Evolutionary conservation across 2,329 filamentous ascomycete genomes (phyloP).

Genomic region (Colletotrichum spaethianum): DNA sequence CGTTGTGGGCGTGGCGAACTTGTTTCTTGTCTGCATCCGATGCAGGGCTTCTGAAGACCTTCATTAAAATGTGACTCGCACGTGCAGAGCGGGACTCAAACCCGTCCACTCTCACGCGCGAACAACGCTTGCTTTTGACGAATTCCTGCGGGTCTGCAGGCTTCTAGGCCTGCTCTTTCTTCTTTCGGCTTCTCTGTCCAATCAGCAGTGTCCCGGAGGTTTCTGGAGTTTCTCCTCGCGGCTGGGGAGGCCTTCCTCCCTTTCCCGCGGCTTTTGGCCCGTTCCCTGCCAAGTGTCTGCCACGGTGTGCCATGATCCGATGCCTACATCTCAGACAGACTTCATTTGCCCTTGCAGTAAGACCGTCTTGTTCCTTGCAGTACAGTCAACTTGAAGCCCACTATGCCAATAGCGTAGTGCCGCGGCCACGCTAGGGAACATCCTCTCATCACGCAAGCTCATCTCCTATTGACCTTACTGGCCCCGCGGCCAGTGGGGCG

Average conservation of each 20-base stretch:
- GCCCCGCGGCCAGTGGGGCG: conserved; percentile 7
- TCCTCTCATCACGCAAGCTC: conserved; percentile 11
- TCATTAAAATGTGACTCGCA: conserved; percentile 37
- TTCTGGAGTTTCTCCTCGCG: conserved; percentile 1
- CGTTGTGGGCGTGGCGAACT: background rate
- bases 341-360: conserved; percentile 35
- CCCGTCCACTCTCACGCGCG: background rate
- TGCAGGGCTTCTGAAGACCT: conserved; percentile 37
- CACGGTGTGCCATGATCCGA: conserved; percentile 22
- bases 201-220: conserved; percentile 3
- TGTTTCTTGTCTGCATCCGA: conserved; percentile 8
- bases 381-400: conserved; percentile 31
- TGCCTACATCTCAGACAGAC: conserved; percentile 34
- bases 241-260: conserved; percentile 22
- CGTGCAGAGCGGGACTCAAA: conserved; percentile 9
- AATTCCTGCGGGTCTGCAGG: conserved; percentile 7
- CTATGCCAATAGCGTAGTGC: conserved; percentile 3
- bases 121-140: conserved; percentile 29
- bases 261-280: background rate
- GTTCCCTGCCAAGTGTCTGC: conserved; percentile 32
- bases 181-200: conserved; percentile 11
- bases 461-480: background rate
- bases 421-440: background rate
- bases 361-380: conserved; percentile 35
- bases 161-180: conserved; percentile 19